Percentiles rank a stretch among this genome's conserved stretches.
These are phyloP conservation scores for Mycena olivaceomarginata DNA, from an alignment of 768 basidiomycete genomes.

Conservation along the genomic window DNA sequence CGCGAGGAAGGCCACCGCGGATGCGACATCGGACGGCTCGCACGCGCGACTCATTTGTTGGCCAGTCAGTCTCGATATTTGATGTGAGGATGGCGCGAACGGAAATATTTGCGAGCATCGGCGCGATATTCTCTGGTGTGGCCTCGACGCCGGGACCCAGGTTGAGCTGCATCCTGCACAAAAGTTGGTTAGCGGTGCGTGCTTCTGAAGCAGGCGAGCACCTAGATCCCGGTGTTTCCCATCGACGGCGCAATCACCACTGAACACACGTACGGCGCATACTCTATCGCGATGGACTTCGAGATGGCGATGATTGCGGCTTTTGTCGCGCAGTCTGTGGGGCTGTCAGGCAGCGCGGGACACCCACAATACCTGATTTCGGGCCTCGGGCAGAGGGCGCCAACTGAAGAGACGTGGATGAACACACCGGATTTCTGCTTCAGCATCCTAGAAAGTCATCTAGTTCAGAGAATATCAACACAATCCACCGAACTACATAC, in stretches of 20 bases:
- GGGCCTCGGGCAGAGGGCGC: slow-evolving; percentile 18
- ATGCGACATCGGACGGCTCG: slow-evolving; percentile 28
- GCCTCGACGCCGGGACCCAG: slow-evolving; percentile 32
- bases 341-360: neutral
- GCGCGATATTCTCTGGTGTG: slow-evolving; percentile 29
- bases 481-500: no score
- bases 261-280: slow-evolving; percentile 21
- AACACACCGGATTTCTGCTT: slow-evolving; percentile 33
- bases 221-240: slow-evolving; percentile 34
- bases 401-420: slow-evolving; percentile 31
- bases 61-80: neutral
- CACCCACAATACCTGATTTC: slow-evolving; percentile 25
- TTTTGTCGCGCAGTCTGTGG: slow-evolving; percentile 27
- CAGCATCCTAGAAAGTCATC: neutral
- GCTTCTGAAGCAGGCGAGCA: neutral
- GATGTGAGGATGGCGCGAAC: neutral
- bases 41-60: slow-evolving; percentile 30
- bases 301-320: slow-evolving; percentile 31
- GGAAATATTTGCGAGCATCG: slow-evolving; percentile 35
- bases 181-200: neutral
- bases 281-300: slow-evolving; percentile 32
- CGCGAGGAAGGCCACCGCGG: slow-evolving; percentile 31
- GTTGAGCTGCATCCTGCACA: slow-evolving; percentile 29
- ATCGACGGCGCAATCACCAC: slow-evolving; percentile 32
- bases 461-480: no score